These are phyloP conservation scores for Leccinum olivaceopallidum DNA, from an alignment of 768 basidiomycete species.

Conservation along the genomic window DNA sequence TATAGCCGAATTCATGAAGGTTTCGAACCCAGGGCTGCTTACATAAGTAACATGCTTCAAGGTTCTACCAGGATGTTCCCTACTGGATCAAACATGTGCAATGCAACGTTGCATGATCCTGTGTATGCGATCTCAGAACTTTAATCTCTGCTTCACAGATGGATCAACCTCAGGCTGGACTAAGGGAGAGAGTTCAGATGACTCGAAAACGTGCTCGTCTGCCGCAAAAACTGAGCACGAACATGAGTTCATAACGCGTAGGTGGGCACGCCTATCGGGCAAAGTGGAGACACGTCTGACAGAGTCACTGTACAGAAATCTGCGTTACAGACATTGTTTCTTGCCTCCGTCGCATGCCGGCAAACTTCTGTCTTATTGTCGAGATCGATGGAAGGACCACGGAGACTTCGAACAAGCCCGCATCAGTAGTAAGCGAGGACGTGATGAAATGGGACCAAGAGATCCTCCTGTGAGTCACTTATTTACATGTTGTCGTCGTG, in stretches of 20 bases:
- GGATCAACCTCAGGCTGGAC: background rate
- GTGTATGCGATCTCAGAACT: background rate
- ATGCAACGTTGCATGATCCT: background rate
- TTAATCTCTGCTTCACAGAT: background rate
- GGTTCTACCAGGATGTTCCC: too few relatives aligned
- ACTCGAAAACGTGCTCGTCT: background rate
- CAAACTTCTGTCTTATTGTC: background rate
- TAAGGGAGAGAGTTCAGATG: background rate
- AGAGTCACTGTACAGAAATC: background rate
- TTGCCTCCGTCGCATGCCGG: background rate
- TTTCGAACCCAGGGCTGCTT: too few relatives aligned
- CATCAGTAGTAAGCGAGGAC: background rate
- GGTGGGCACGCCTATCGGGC: too few relatives aligned
- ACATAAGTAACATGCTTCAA: too few relatives aligned
- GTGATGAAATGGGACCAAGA: background rate
- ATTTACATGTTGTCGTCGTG: background rate
- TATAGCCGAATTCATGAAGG: too few relatives aligned
- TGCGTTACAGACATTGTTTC: background rate
- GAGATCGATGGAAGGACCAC: background rate
- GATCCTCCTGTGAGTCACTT: background rate
- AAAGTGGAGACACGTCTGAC: background rate
- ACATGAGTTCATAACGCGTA: background rate
- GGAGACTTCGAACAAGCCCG: background rate
- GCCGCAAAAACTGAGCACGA: background rate
- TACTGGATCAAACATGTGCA: background rate